Base-by-base conservation (phyloP, 805 yeast species). In the Blastobotrys chiropterorum region DNA sequence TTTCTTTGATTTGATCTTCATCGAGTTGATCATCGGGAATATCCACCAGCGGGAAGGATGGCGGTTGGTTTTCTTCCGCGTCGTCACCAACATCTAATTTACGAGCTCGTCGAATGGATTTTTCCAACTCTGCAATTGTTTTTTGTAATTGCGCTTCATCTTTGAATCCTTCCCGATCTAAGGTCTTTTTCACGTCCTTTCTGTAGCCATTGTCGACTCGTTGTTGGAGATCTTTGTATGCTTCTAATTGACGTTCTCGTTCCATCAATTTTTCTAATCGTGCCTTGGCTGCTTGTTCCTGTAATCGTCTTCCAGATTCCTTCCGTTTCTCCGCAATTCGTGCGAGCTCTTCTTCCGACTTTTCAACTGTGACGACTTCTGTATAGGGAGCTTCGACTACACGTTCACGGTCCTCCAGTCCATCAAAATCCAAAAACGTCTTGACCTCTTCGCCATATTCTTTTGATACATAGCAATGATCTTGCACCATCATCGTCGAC, bases 211-310 rank as follows among this genome's bases (percentile, higher is more conserved):
- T 45, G n/a, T 50, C 54, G 49, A 87, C 65, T 52, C 78, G 77
- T 22, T 74, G 78, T 59, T 74, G 77, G 44, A 90, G 68, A 21
- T 75, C 74, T 1, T 79, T 70, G 61, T 83, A 89, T 65, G 90
- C 89, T 46, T 77, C 83, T 56, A 74, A 79, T 62, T 92, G 97
- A 58, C 85, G 82, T 59, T 90, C 90, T 58, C 86, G 85, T 65
- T 89, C 89, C 14, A 80, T 73, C 45, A 88, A 69, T 62, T 87
- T 90, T 64, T 92, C 97, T 7, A 82, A 67, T 51, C 99, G 73
- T 58, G 83, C 84, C 62, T 83, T 85, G 60, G 85, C 90, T 0
- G 97, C 97, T 67, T 90, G 97, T 62, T 88, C 95, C 69, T 94
- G 98, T 55, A 95, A 74, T 57, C 95, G 76, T 56, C 84, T 79